Evolutionary conservation across 2,329 filamentous ascomycete species (phyloP).

Genomic region (Hypomyces perniciosus): DNA sequence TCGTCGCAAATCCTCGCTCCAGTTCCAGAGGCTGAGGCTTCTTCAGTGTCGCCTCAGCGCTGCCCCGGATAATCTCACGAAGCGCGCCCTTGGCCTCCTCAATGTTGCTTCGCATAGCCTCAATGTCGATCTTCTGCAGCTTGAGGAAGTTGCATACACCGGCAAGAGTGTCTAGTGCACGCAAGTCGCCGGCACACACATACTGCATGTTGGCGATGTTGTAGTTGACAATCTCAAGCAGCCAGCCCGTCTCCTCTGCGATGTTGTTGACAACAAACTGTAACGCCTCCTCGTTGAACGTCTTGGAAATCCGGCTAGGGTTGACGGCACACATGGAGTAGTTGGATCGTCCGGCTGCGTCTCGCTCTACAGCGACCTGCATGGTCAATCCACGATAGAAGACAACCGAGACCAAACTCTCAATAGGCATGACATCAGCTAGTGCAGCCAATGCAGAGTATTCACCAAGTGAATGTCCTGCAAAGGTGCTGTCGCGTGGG

Average conservation of each 20-base stretch:
- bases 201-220: slow-evolving; percentile 74
- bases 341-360: slow-evolving; percentile 87
- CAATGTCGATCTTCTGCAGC: slow-evolving; percentile 94
- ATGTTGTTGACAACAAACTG: slow-evolving; percentile 97
- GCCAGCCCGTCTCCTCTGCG: slow-evolving; percentile 86
- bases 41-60: slow-evolving; percentile 76
- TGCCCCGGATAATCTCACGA: slow-evolving; percentile 83
- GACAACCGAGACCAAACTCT: slow-evolving; percentile 94
- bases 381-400: slow-evolving; percentile 99
- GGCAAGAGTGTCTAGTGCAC: slow-evolving; percentile 64
- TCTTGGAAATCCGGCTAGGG: slow-evolving; percentile 95
- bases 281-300: slow-evolving; percentile 94
- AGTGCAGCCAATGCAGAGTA: slow-evolving; percentile 95
- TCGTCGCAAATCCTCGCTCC: slow-evolving; percentile 92
- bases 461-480: slow-evolving; percentile 95
- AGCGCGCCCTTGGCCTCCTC: slow-evolving; percentile 90
- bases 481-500: slow-evolving; percentile 92
- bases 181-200: slow-evolving; percentile 64
- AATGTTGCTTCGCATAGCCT: slow-evolving; percentile 80
- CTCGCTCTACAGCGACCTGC: slow-evolving; percentile 98
- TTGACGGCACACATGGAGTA: slow-evolving; percentile 99
- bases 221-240: slow-evolving; percentile 98
- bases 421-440: slow-evolving; percentile 99
- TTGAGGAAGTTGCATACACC: slow-evolving; percentile 94
- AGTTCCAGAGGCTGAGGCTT: slow-evolving; percentile 87